Evolutionary conservation across 768 basidiomycete species (phyloP).

Genomic region (Xanthoconium stramineum): DNA sequence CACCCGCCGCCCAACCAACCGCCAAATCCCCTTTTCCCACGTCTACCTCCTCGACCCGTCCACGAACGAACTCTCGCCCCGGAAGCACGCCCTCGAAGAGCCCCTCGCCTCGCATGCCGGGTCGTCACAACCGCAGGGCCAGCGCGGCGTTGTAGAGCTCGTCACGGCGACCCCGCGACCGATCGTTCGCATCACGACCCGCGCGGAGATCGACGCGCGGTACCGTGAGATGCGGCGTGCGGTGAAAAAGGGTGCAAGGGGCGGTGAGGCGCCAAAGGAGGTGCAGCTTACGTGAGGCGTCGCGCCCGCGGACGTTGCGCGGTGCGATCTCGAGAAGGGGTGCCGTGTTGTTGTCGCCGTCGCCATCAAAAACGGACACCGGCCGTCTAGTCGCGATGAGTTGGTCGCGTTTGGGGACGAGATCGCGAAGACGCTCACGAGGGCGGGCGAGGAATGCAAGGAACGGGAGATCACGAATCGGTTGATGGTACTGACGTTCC

Average conservation of each 20-base stretch:
- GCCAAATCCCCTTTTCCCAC: slow-evolving; percentile 39
- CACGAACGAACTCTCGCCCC: slow-evolving; percentile 37
- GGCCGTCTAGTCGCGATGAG: slow-evolving; percentile 34
- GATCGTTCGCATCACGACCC: slow-evolving; percentile 57
- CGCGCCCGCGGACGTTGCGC: slow-evolving; percentile 50
- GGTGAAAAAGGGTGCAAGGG: slow-evolving; percentile 29
- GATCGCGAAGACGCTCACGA: slow-evolving; percentile 41
- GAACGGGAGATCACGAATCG: slow-evolving; percentile 37
- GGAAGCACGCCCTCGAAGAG: slow-evolving; percentile 31
- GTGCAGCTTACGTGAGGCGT: slow-evolving; percentile 71
- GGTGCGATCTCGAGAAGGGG: slow-evolving; percentile 58
- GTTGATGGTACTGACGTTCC: slow-evolving; percentile 43
- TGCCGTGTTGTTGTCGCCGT: slow-evolving; percentile 55
- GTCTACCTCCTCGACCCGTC: slow-evolving; percentile 50
- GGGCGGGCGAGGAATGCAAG: slow-evolving; percentile 54
- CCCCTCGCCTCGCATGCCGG: slow-evolving; percentile 37
- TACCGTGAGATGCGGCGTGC: slow-evolving; percentile 36
- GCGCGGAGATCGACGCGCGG: slow-evolving; percentile 40
- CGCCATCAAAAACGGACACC: slow-evolving; percentile 44
- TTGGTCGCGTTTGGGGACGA: slow-evolving; percentile 46
- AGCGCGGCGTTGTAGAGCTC: slow-evolving; percentile 49
- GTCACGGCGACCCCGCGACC: slow-evolving; percentile 47
- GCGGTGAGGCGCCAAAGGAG: slow-evolving; percentile 50
- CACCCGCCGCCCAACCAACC: slow-evolving; percentile 27
- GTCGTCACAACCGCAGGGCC: slow-evolving; percentile 22